These are phyloP conservation scores for Sequoia sempervirens DNA, from an alignment of 75 land plant genomes.

Conservation along the genomic window DNA sequence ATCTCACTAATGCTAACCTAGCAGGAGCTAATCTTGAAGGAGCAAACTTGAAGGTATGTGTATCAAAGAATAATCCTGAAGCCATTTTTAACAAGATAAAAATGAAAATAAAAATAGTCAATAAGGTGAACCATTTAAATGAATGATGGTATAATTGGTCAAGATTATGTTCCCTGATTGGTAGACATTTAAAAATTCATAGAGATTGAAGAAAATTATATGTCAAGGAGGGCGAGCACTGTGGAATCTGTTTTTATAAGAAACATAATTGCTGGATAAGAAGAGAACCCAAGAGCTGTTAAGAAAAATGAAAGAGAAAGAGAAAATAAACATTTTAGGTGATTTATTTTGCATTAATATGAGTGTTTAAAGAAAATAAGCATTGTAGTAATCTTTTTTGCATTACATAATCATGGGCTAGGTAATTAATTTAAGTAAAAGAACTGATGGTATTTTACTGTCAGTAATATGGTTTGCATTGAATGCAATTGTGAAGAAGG, in stretches of 20 bases:
- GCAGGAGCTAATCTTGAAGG: conserved; percentile 36
- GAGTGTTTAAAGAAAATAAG: too few relatives aligned
- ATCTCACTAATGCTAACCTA: conserved; percentile 43
- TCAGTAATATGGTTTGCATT: background rate
- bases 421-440: background rate
- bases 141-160: background rate
- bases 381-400: background rate
- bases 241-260: background rate
- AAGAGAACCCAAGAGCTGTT: background rate
- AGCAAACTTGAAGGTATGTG: conserved; percentile 37
- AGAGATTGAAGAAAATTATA: background rate
- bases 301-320: background rate
- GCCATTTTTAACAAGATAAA: background rate
- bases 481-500: background rate
- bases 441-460: background rate
- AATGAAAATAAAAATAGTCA: background rate
- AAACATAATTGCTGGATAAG: background rate
- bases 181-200: background rate
- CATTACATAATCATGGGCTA: background rate
- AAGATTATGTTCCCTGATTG: background rate
- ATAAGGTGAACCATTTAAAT: background rate
- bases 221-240: background rate
- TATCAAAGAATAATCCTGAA: background rate
- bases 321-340: background rate
- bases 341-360: background rate